Evolutionary conservation across 768 basidiomycete genomes (phyloP).

Genomic region (Hemileccinum impolitum): DNA sequence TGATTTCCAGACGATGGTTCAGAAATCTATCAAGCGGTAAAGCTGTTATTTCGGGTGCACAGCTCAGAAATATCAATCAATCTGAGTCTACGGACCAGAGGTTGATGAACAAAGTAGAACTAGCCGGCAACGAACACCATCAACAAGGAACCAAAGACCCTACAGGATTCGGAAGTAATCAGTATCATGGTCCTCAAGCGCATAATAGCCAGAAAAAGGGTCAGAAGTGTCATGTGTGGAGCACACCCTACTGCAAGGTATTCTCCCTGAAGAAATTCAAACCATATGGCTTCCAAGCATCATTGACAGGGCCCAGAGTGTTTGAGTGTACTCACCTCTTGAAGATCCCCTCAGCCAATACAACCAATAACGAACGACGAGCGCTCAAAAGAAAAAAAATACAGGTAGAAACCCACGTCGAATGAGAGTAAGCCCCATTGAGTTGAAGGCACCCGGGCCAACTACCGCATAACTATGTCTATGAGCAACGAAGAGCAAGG

Average conservation of each 20-base stretch:
- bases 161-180: slow-evolving; percentile 3
- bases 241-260: slow-evolving; percentile 63
- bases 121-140: background rate
- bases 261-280: slow-evolving; percentile 96
- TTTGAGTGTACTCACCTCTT: slow-evolving; percentile 22
- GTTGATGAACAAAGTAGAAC: background rate
- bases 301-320: slow-evolving; percentile 42
- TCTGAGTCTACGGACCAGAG: background rate
- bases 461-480: slow-evolving; percentile 88
- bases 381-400: slow-evolving; percentile 56
- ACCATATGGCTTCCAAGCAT: slow-evolving; percentile 46
- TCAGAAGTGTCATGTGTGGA: slow-evolving; percentile 68
- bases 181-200: background rate
- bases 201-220: background rate
- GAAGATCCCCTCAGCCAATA: background rate
- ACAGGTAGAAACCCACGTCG: slow-evolving; percentile 40
- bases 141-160: background rate
- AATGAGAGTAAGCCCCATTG: slow-evolving; percentile 91
- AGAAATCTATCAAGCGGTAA: no score
- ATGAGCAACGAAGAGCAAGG: slow-evolving; percentile 68
- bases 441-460: slow-evolving; percentile 55
- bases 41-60: no score
- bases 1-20: no score
- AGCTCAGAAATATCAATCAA: no score
- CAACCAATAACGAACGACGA: slow-evolving; percentile 43